phyloP scores from a whole-genome alignment of 2,329 filamentous ascomycete genomes.

The Trichoderma asperellum region DNA sequence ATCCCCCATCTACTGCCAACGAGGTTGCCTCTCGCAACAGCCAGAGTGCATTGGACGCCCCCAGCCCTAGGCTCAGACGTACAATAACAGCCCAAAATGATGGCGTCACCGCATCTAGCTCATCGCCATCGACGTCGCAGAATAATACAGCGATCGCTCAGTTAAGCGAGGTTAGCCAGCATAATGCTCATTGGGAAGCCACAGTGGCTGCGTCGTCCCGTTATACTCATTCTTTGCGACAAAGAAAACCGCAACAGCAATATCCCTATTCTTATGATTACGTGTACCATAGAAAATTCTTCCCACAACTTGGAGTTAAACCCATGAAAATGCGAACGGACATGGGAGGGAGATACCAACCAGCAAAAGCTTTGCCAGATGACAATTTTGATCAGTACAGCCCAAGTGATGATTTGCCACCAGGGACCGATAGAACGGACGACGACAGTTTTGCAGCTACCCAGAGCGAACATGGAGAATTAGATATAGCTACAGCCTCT shows the following conservation, averaged over 20 bases:
- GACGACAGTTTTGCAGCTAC: conserved; percentile 30
- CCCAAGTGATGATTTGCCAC: conserved; percentile 45
- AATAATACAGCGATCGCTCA: background rate
- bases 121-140: background rate
- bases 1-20: conserved; percentile 39
- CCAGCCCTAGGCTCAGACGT: background rate
- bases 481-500: conserved; percentile 38
- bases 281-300: conserved; percentile 56
- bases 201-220: conserved; percentile 39
- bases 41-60: background rate
- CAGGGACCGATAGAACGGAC: conserved; percentile 45
- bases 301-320: conserved; percentile 59
- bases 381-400: conserved; percentile 58
- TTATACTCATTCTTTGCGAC: conserved; percentile 57
- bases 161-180: conserved; percentile 15
- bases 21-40: background rate
- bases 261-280: conserved; percentile 62
- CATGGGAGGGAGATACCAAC: conserved; percentile 35
- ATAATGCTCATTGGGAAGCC: conserved; percentile 34
- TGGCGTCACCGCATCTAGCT: background rate
- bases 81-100: background rate
- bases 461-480: conserved; percentile 31
- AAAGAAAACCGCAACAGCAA: conserved; percentile 64
- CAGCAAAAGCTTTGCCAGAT: conserved; percentile 54
- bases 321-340: conserved; percentile 52